Evolutionary conservation across 768 basidiomycete species (phyloP), one percentile per base, ranked within the genome.

Genomic region (Mycena albidolilacea): DNA sequence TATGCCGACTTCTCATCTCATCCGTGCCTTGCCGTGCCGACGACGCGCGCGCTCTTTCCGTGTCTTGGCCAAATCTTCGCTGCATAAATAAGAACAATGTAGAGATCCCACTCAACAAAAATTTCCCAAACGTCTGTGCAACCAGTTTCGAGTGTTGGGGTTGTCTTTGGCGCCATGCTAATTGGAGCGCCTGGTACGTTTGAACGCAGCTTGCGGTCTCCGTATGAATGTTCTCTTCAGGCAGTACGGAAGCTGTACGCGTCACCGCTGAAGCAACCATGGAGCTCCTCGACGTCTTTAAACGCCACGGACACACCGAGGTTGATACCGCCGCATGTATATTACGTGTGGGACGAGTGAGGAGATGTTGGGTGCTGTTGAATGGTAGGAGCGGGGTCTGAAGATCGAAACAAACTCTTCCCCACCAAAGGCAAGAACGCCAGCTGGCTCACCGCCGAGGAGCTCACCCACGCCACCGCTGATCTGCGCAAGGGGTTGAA

Each of bases 401-500:
- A 80, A 79, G 58, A 79, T 90, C 65, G 86, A 85, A 7, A 89
- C 87, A 90, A 90, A 78, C 82, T 85, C 44, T 86, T 84, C 67
- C 87, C 87, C 0, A 78, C 71, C 50, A 64, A 74, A 3, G 63
- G 63, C 35, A 48, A 23, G n/a, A 55, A 55, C 54, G 19, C 19
- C 17, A 7, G 54, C 54, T 55, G 23, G 23, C 23, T 30, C 54
- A 55, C 54, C 3, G 9, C 23, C 12, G 54, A 55, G 9, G 54
- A 55, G 23, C 21, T 30, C 54, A 55, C 54, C 12, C 71, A 72
- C 66, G 43, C 65, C 1, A 50, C 66, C 30, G 54, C 55, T 7
- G 71, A 67, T 19, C 50, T 72, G 15, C 66, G 71, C 68, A 81
- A 80, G 63, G 76, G 80, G 43, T 75, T 87, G 17, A 79, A 85